A percentile compares a stretch with the other conserved stretches of the same genome.
These are phyloP conservation scores for Epithele typhae DNA, from an alignment of 768 basidiomycete species.

Conservation along the genomic window DNA sequence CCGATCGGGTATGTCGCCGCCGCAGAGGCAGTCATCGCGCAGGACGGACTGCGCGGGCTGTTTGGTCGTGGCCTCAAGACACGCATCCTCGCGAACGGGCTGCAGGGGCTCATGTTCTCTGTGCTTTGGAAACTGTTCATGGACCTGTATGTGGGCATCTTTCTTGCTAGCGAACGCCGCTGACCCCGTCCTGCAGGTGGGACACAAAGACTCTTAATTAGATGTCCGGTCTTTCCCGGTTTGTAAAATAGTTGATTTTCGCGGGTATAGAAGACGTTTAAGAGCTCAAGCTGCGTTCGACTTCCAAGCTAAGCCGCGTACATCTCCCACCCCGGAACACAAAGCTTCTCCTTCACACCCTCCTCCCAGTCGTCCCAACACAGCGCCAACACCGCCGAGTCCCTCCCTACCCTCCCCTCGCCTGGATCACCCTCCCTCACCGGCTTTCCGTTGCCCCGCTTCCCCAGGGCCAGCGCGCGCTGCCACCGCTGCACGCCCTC, in stretches of 20 bases:
- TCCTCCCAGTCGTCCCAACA: slow-evolving; percentile 60
- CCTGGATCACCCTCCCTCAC: slow-evolving; percentile 22
- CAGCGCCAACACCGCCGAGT: slow-evolving; percentile 44
- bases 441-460: slow-evolving; percentile 23
- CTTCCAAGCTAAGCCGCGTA: neutral
- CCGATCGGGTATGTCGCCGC: slow-evolving; percentile 77
- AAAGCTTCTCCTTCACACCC: slow-evolving; percentile 22
- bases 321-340: neutral
- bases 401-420: slow-evolving; percentile 31
- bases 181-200: neutral
- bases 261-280: too few species aligned
- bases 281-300: too few species aligned
- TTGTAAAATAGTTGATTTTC: too few species aligned
- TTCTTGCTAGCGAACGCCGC: neutral
- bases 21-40: slow-evolving; percentile 67
- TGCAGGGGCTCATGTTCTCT: slow-evolving; percentile 89
- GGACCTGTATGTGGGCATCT: slow-evolving; percentile 73
- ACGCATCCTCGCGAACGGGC: slow-evolving; percentile 82
- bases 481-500: slow-evolving; percentile 58
- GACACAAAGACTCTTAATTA: neutral
- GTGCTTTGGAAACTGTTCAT: slow-evolving; percentile 89
- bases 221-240: too few species aligned
- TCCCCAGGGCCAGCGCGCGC: slow-evolving; percentile 37
- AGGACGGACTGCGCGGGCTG: slow-evolving; percentile 74
- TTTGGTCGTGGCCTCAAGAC: slow-evolving; percentile 91